Base-by-base conservation (phyloP, 2,329 filamentous ascomycete species). In the Neonectria magnoliae region DNA sequence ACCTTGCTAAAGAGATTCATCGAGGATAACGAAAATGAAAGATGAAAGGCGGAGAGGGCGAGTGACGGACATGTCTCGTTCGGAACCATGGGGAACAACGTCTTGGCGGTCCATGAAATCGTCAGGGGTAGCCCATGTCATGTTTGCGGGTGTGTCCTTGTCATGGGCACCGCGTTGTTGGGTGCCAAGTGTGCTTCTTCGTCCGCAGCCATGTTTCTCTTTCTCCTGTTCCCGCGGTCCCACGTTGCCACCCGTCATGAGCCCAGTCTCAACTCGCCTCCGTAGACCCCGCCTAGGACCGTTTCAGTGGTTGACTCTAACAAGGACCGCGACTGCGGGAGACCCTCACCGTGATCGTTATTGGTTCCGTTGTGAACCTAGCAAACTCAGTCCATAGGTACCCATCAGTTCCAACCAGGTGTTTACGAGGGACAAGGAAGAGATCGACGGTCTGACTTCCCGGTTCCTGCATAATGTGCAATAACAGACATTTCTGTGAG, bases 121-220 rank as follows among this genome's bases (percentile, higher is more conserved):
- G n/a, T 42, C 45, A 41, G 56, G 56, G 55, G 33, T 27, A 22
- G 5, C 45, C 56, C 56, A 29, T 48, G n/a, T 31, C 56, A 29
- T 48, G n/a, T 31, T 42, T 42, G 8, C 38, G 8, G 38, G 38
- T 42, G 38, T 42, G 38, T 20, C 7, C 38, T 20, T 10, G 38
- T 42, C 38, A 42, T 42, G 38, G n/a, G 38, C 38, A 20, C n/a
- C 38, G 38, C n/a, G 38, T n/a, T 42, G n/a, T 5, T 20, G 38
- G 38, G 38, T 42, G 38, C 38, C 36, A 38, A 38, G 36, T 38
- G 36, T 57, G 44, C 44, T 57, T 50, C 55, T 50, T n/a, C 36
- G 36, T 38, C 55, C 56, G 50, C 56, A 51, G 9, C n/a, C 38
- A 42, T 42, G n/a, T 42, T 42, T 11, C 38, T 42, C n/a, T 20